A percentile compares a stretch with the other conserved stretches of the same genome.
Conservation (phyloP, 768 basidiomycete species). For the Clavulina sp. region DNA sequence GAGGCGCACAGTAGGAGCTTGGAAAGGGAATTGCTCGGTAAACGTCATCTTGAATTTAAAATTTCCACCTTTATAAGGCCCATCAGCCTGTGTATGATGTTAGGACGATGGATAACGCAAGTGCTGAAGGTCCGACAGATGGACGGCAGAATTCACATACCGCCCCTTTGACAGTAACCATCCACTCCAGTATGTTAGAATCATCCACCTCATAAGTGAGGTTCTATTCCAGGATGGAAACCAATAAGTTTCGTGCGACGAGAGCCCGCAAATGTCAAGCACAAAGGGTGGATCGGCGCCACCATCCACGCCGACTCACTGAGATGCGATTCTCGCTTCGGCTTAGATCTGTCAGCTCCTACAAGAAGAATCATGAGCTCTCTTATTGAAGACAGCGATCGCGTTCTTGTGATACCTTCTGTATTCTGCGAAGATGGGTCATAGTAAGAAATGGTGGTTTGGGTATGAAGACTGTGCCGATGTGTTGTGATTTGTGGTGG, state of each 20-base stretch:
- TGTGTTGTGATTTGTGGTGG: too few species aligned
- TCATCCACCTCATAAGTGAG: conserved; percentile 45
- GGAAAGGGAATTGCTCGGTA: conserved; percentile 76
- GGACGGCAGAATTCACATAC: conserved; percentile 28
- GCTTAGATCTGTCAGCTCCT: conserved; percentile 54
- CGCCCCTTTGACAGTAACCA: conserved; percentile 55
- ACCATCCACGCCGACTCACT: conserved; percentile 20
- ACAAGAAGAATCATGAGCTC: not conserved
- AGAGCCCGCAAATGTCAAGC: too few species aligned
- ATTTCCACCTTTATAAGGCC: conserved; percentile 69
- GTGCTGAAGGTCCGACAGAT: not conserved
- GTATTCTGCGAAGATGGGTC: conserved; percentile 39
- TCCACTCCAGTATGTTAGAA: conserved; percentile 61
- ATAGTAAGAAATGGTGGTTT: not conserved
- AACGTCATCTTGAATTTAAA: conserved; percentile 58
- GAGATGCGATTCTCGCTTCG: conserved; percentile 45
- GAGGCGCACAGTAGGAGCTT: conserved; percentile 35
- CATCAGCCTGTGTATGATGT: conserved; percentile 34
- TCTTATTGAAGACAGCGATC: not conserved
- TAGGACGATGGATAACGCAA: not conserved
- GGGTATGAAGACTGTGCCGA: too few species aligned
- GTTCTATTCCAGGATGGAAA: conserved; percentile 26
- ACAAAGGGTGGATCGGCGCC: not conserved
- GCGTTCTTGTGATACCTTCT: conserved; percentile 32
- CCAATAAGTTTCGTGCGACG: too few species aligned